Evolutionary conservation across 768 basidiomycete genomes (phyloP).

Genomic region (Phallus indusiatus): DNA sequence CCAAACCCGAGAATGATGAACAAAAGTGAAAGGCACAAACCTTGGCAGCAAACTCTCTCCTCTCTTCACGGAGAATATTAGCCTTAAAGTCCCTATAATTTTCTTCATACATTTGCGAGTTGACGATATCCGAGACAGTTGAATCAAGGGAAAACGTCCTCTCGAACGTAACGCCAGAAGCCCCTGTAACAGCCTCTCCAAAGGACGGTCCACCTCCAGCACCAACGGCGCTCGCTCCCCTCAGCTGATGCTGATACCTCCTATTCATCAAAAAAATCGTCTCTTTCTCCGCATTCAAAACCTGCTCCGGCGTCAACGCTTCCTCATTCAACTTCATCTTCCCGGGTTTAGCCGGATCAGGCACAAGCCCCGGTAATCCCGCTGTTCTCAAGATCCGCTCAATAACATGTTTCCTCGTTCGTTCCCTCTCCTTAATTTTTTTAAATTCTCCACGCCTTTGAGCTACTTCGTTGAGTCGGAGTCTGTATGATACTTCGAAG

Average conservation of each 20-base stretch:
- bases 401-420: constrained; percentile 21
- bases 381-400: constrained; percentile 49
- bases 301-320: constrained; percentile 43
- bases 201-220: background rate
- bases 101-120: constrained; percentile 6
- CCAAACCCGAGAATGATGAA: background rate
- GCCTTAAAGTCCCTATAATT: constrained; percentile 14
- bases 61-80: constrained; percentile 23
- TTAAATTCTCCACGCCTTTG: constrained; percentile 32
- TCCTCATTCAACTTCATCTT: constrained; percentile 57
- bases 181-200: background rate
- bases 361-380: constrained; percentile 45
- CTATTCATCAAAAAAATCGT: constrained; percentile 45
- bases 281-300: constrained; percentile 57
- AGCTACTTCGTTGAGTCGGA: constrained; percentile 39
- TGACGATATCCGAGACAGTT: background rate
- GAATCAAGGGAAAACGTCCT: constrained; percentile 3
- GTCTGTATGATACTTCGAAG: constrained; percentile 54
- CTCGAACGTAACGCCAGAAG: background rate
- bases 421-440: constrained; percentile 13
- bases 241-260: constrained; percentile 1
- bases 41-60: constrained; percentile 47
- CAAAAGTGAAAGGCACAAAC: constrained; percentile 19
- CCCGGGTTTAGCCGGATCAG: constrained; percentile 26
- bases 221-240: constrained; percentile 5